Evolutionary conservation across 768 basidiomycete species (phyloP).

Genomic region (Sistotremastrum suecicum): DNA sequence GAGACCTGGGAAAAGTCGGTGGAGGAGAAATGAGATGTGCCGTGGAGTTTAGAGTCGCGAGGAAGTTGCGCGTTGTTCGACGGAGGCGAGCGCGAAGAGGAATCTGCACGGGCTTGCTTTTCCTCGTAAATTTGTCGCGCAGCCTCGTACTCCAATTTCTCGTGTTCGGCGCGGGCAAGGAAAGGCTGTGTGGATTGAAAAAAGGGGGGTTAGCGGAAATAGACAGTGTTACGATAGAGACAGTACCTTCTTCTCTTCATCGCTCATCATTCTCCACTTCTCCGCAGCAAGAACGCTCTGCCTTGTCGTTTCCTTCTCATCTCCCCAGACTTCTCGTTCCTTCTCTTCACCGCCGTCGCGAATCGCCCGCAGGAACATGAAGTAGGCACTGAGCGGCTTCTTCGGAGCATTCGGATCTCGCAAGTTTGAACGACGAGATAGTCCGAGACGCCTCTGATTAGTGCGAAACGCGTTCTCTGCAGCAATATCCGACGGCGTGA

Average conservation of each 20-base stretch:
- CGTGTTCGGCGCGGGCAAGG: conserved; percentile 84
- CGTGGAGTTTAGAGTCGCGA: too few relatives aligned
- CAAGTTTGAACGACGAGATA: conserved; percentile 85
- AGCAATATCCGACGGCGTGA: conserved; percentile 90
- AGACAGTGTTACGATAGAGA: background rate
- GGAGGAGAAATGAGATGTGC: too few relatives aligned
- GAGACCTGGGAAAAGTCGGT: too few relatives aligned
- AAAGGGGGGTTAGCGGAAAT: background rate
- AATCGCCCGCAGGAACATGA: conserved; percentile 89
- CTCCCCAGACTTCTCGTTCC: conserved; percentile 73
- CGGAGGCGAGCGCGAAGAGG: too few relatives aligned
- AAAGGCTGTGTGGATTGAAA: conserved; percentile 47
- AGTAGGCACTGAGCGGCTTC: conserved; percentile 89
- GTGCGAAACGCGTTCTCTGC: conserved; percentile 86
- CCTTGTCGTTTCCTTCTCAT: conserved; percentile 86
- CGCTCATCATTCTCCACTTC: conserved; percentile 86
- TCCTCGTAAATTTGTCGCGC: conserved; percentile 82
- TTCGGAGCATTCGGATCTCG: conserved; percentile 96
- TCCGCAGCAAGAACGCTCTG: conserved; percentile 89
- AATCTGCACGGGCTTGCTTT: too few relatives aligned
- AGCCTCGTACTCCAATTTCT: conserved; percentile 87
- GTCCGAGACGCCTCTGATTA: conserved; percentile 85
- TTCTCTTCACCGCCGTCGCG: conserved; percentile 53
- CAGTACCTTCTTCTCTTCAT: conserved; percentile 81
- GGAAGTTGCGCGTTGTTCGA: too few relatives aligned